These are phyloP conservation scores for Ganoderma sinense DNA, from an alignment of 1,284 basidiomycete species.

Conservation along the genomic window DNA sequence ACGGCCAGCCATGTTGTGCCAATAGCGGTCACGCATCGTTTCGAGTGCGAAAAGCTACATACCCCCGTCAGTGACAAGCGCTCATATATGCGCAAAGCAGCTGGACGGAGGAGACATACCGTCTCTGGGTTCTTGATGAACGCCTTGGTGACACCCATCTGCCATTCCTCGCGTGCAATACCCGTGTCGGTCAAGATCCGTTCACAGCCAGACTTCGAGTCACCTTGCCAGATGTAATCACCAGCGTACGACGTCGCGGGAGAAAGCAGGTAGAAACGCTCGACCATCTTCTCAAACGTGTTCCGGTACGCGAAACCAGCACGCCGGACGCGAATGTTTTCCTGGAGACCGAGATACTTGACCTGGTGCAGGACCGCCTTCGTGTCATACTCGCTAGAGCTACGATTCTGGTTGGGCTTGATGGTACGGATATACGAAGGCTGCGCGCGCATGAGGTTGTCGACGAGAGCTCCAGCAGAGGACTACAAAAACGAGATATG, in stretches of 20 bases:
- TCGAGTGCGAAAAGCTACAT: slow-evolving; percentile 94
- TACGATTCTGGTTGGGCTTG: slow-evolving; percentile 99
- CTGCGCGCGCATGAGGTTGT: slow-evolving; percentile 95
- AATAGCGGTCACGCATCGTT: slow-evolving; percentile 98
- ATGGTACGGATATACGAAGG: slow-evolving; percentile 99
- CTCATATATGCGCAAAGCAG: background rate
- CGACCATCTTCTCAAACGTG: slow-evolving; percentile 99
- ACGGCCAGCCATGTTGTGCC: slow-evolving; percentile 99
- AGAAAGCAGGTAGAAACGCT: slow-evolving; percentile 96
- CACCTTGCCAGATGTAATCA: slow-evolving; percentile 97
- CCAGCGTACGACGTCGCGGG: slow-evolving; percentile 97
- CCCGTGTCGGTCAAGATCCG: slow-evolving; percentile 95
- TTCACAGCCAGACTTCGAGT: slow-evolving; percentile 91
- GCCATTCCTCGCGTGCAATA: slow-evolving; percentile 97
- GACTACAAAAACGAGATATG: slow-evolving; percentile 55
- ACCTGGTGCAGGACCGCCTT: slow-evolving; percentile 98
- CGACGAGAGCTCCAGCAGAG: slow-evolving; percentile 94
- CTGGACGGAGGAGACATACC: slow-evolving; percentile 50
- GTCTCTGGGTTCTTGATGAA: slow-evolving; percentile 99
- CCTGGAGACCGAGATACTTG: slow-evolving; percentile 98
- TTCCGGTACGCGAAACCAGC: slow-evolving; percentile 98
- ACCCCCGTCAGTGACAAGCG: background rate
- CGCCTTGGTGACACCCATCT: slow-evolving; percentile 98
- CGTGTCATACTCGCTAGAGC: slow-evolving; percentile 89
- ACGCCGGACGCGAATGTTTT: slow-evolving; percentile 97